Percentiles rank a stretch among this genome's conserved stretches.
Conservation (phyloP, 1,284 basidiomycete genomes). For the Heterobasidion irregulare region DNA sequence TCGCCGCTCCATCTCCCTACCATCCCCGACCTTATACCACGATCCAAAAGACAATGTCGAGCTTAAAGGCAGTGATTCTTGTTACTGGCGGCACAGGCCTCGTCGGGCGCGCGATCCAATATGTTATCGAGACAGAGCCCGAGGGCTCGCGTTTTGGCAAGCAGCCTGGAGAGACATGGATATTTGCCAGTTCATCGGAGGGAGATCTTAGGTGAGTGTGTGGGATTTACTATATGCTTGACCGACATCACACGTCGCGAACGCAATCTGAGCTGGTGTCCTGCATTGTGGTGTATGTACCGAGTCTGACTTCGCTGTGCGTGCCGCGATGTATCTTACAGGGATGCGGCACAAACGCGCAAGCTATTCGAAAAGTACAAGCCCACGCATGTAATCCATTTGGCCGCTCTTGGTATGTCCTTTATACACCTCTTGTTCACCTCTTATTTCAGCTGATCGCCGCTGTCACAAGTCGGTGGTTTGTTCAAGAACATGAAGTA, state of each 20-base stretch:
- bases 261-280: not conserved
- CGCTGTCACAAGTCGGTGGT: conserved; percentile 62
- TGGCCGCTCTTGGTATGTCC: conserved; percentile 71
- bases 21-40: not conserved
- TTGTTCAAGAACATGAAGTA: conserved; percentile 88
- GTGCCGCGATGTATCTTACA: conserved; percentile 16
- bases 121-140: conserved; percentile 72
- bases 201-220: conserved; percentile 62
- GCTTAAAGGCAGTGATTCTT: conserved; percentile 40
- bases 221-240: not conserved
- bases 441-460: not conserved
- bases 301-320: not conserved
- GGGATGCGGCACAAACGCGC: conserved; percentile 55
- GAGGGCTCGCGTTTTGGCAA: conserved; percentile 72
- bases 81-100: conserved; percentile 84
- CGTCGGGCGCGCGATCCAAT: conserved; percentile 75
- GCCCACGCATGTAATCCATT: conserved; percentile 88
- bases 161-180: conserved; percentile 70
- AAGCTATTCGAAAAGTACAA: conserved; percentile 79
- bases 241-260: too few relatives aligned
- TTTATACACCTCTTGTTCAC: not conserved
- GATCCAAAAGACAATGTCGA: conserved; percentile 1
- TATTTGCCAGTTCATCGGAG: conserved; percentile 71
- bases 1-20: not conserved
- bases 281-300: not conserved